Conservation (phyloP, 2,329 filamentous ascomycete species). For the Cryphonectria naterciae region DNA sequence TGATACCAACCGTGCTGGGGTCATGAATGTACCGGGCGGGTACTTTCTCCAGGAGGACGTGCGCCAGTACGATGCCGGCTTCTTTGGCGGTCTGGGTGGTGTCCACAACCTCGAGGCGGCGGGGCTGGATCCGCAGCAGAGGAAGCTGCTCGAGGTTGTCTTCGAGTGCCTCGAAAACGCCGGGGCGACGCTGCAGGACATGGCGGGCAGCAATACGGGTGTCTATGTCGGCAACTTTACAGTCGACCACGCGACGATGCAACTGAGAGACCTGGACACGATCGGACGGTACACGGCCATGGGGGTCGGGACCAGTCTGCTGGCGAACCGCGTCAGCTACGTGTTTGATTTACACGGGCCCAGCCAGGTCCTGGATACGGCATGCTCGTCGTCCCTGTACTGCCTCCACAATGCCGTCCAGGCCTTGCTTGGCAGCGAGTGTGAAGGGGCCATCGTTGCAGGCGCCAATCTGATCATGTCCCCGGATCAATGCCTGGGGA, state of each 20-base stretch:
- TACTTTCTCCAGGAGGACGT: slow-evolving; percentile 39
- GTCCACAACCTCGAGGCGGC: slow-evolving; percentile 37
- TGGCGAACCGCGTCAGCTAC: slow-evolving; percentile 46
- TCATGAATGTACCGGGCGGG: slow-evolving; percentile 29
- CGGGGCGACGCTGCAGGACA: slow-evolving; percentile 35
- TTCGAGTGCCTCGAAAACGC: slow-evolving; percentile 43
- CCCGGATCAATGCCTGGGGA: not conserved
- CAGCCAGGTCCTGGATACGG: slow-evolving; percentile 45
- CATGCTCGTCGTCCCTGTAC: slow-evolving; percentile 38
- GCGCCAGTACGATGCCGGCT: slow-evolving; percentile 34
- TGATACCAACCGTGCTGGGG: not conserved
- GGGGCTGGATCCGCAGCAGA: slow-evolving; percentile 39
- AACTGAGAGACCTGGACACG: slow-evolving; percentile 28
- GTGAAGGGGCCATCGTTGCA: slow-evolving; percentile 19
- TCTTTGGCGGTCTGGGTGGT: slow-evolving; percentile 34
- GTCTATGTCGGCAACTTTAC: slow-evolving; percentile 41
- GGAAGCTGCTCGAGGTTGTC: slow-evolving; percentile 40
- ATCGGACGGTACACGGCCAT: slow-evolving; percentile 38
- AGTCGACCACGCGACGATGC: slow-evolving; percentile 35
- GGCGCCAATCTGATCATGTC: slow-evolving; percentile 32
- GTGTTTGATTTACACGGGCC: slow-evolving; percentile 45
- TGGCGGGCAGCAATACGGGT: slow-evolving; percentile 36
- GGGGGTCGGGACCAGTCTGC: slow-evolving; percentile 33
- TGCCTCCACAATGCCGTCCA: slow-evolving; percentile 22
- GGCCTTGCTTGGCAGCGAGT: slow-evolving; percentile 9